Base-by-base conservation (phyloP, 768 basidiomycete genomes). In the Panaeolus papilionaceus region DNA sequence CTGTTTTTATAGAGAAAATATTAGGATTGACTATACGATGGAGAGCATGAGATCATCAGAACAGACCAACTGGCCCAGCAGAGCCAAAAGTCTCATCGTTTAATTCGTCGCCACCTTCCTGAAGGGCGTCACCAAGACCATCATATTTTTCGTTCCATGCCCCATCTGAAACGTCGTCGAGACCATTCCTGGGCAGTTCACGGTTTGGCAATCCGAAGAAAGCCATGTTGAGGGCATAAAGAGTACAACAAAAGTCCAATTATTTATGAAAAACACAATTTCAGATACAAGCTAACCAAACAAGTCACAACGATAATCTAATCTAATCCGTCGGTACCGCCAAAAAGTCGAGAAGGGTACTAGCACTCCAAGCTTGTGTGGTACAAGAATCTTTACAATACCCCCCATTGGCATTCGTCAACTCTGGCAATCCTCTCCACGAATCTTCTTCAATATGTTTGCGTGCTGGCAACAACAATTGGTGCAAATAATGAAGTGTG, bases 61-160 rank as follows among this genome's bases (percentile, higher is more conserved):
- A 61, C 92, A 84, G 76, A 96, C 96, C 94, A 67, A 97, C 87
- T 70, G 75, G 79, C 39, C 84, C 89, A 62, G 81, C 70, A 45
- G 80, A 86, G 38, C 96, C 98, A 80, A 99, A 99, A 2, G 98
- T 99, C 82, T 97, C 95, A 78, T 97, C 95, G 79, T 99, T 99
- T 72, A 96, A 77, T 71, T 96, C 96, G 83, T 98, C 96, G 66
- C 89, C 90, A 47, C 91, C 92, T 79, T 99, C 97, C 72, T 91
- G 89, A 64, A 98, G 85, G 62, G 89, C 89, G 79, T 94, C 92
- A 64, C 92, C 95, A 33, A 97, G 88, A 45, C 93, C 94, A 77
- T 97, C 94, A 75, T 96, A 95, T 45, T 93, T 93, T 71, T 93
- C 92, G 11, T 93, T 95, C 94, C 94, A 98, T 54, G 91, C 94